Evolutionary conservation across 78 protist species (phyloP).

Genomic region (Pigoraptor vietnamica): DNA sequence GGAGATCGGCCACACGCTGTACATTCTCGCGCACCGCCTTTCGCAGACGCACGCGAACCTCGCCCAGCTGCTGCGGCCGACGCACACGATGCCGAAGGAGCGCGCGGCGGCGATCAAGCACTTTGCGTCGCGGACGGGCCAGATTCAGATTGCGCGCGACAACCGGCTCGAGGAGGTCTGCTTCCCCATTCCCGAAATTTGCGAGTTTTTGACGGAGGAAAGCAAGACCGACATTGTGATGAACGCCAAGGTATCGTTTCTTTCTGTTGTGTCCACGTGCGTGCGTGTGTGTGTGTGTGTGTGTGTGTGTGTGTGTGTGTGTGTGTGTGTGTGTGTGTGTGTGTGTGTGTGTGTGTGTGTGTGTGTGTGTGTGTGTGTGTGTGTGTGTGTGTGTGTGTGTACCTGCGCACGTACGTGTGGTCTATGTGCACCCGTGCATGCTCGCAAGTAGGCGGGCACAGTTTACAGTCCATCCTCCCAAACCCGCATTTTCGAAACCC

Average conservation of each 20-base stretch:
- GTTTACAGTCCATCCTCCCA: too few relatives aligned
- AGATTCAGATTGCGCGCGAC: conserved; percentile 11
- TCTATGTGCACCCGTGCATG: too few relatives aligned
- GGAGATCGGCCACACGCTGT: conserved; percentile 11
- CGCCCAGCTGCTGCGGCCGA: neutral
- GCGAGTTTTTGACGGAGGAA: conserved; percentile 21
- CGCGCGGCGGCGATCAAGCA: neutral
- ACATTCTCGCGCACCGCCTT: neutral
- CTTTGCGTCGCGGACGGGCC: conserved; percentile 9
- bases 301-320: neutral
- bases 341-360: too few relatives aligned
- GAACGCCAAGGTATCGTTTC: neutral
- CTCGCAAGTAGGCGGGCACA: too few relatives aligned
- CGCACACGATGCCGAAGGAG: neutral
- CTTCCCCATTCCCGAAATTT: conserved; percentile 29
- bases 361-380: too few relatives aligned
- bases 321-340: neutral
- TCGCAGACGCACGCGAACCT: neutral
- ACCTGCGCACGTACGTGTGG: too few relatives aligned
- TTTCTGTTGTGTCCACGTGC: neutral
- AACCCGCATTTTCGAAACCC: too few relatives aligned
- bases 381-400: too few relatives aligned
- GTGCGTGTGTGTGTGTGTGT: neutral
- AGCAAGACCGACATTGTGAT: neutral
- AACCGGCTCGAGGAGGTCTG: neutral